phyloP scores from a whole-genome alignment of 495 filamentous ascomycete genomes.

The Neurospora sp. region DNA sequence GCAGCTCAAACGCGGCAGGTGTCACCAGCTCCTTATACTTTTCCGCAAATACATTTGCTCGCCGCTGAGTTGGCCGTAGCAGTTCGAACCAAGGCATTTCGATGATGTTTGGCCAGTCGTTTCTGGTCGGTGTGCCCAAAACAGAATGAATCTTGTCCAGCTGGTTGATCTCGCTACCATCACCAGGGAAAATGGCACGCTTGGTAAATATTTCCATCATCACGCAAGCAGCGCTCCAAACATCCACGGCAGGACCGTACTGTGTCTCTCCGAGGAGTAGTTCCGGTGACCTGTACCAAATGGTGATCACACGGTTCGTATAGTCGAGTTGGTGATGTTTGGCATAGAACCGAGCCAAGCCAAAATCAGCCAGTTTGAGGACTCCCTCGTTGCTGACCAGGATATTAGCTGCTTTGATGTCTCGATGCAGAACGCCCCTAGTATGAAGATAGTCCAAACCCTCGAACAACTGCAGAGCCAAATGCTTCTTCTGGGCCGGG shows the following conservation, averaged over 20 bases:
- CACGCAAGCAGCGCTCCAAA: slow-evolving; percentile 97
- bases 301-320: slow-evolving; percentile 96
- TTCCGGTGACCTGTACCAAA: slow-evolving; percentile 94
- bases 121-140: slow-evolving; percentile 78
- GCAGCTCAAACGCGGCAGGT: slow-evolving; percentile 71
- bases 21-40: slow-evolving; percentile 67
- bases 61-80: slow-evolving; percentile 63
- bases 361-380: slow-evolving; percentile 93
- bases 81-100: slow-evolving; percentile 97
- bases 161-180: slow-evolving; percentile 89
- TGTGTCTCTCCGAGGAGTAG: slow-evolving; percentile 88
- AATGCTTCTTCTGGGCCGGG: slow-evolving; percentile 80
- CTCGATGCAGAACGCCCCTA: slow-evolving; percentile 86
- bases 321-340: slow-evolving; percentile 92
- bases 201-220: slow-evolving; percentile 94
- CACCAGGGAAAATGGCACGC: slow-evolving; percentile 90
- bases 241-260: slow-evolving; percentile 90
- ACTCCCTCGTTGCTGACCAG: slow-evolving; percentile 80
- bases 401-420: slow-evolving; percentile 94
- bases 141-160: slow-evolving; percentile 90
- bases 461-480: slow-evolving; percentile 89
- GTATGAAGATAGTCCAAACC: slow-evolving; percentile 92
- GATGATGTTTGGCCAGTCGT: slow-evolving; percentile 76
- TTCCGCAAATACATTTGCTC: slow-evolving; percentile 70
- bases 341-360: slow-evolving; percentile 91